Evolutionary conservation across 2,329 filamentous ascomycete species (phyloP), one percentile per base, ranked within the genome.

Genomic region (Clarireedia homoeocarpa): DNA sequence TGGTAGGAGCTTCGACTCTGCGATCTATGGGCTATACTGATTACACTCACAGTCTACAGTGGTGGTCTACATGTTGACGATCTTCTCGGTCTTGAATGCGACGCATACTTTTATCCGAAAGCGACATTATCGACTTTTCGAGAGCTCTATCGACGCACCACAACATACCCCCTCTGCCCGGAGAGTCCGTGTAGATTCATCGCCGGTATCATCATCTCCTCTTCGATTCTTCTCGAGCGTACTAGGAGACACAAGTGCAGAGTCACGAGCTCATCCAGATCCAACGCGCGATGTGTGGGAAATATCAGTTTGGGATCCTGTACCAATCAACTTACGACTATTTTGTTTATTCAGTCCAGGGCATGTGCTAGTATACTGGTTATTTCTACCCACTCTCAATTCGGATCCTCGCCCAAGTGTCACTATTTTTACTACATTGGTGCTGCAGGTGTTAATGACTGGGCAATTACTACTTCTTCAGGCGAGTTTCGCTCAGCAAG

Each of bases 311-410:
- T 99, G 94, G 94, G 91, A 97, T 69, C 94, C 95, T 36, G 80
- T 92, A 48, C 90, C 91, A 2, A 79, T 95, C 38, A 90, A 84
- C 47, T 73, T 97, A 53, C 83, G 85, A 39, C 75, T 97, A 2
- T 91, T 96, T 68, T 94, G 89, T 65, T 76, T 94, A 42, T 97
- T 99, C 74, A 95, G 91, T 65, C 94, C 94, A 0, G 88, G 90
- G 0, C 95, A 99, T 72, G 81, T 95, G n/a, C 74, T 96, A 48
- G 80, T 96, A 27, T 96, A 99, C 73, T 86, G 86, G 77, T 78
- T 96, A 34, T 91, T 92, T 64, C 78, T 99, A 1, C 95, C 94
- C 0, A 81, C 94, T 1, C 78, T 81, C 20, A 74, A 84, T 2
- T 77, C 89, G 15, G 91, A 96, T 66, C 83, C 87, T 42, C 81